Conservation (phyloP, 257 asterid species). For the Misopates orontium region DNA sequence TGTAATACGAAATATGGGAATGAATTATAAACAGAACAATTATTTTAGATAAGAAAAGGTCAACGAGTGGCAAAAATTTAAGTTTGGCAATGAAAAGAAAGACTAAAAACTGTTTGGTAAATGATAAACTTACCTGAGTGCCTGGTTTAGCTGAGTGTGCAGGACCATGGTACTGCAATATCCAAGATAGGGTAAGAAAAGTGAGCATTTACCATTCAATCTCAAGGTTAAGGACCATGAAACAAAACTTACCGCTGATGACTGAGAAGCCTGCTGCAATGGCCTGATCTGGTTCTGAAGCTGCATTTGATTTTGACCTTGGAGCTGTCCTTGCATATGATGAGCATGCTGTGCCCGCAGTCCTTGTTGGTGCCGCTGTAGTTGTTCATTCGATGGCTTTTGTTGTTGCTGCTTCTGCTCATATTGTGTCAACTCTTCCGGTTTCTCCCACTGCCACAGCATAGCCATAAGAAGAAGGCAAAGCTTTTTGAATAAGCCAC, state of each 20-base stretch:
- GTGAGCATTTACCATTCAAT: not conserved
- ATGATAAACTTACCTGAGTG: slow-evolving; percentile 47
- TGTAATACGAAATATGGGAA: not conserved
- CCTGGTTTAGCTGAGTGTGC: slow-evolving; percentile 56
- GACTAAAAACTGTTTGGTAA: not conserved
- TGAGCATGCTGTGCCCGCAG: slow-evolving; percentile 49
- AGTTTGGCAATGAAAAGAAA: slow-evolving; percentile 8
- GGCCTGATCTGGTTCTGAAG: slow-evolving; percentile 52
- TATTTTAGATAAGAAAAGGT: not conserved
- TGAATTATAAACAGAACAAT: not conserved
- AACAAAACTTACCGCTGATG: slow-evolving; percentile 48
- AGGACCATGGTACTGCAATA: slow-evolving; percentile 59
- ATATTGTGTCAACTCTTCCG: slow-evolving; percentile 60
- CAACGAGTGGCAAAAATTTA: not conserved
- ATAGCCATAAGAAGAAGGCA: slow-evolving; percentile 22
- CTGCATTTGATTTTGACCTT: slow-evolving; percentile 51
- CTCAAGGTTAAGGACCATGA: slow-evolving; percentile 8
- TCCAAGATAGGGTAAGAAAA: slow-evolving; percentile 29
- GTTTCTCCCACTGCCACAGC: slow-evolving; percentile 85
- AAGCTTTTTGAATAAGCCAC: not conserved
- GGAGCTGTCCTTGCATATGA: slow-evolving; percentile 61
- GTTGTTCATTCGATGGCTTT: slow-evolving; percentile 50
- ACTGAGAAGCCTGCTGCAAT: slow-evolving; percentile 61
- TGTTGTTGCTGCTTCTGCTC: slow-evolving; percentile 62
- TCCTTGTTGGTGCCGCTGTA: slow-evolving; percentile 53